Evolutionary conservation across 1,284 basidiomycete genomes (phyloP).

Genomic region (Puccinia polysora): DNA sequence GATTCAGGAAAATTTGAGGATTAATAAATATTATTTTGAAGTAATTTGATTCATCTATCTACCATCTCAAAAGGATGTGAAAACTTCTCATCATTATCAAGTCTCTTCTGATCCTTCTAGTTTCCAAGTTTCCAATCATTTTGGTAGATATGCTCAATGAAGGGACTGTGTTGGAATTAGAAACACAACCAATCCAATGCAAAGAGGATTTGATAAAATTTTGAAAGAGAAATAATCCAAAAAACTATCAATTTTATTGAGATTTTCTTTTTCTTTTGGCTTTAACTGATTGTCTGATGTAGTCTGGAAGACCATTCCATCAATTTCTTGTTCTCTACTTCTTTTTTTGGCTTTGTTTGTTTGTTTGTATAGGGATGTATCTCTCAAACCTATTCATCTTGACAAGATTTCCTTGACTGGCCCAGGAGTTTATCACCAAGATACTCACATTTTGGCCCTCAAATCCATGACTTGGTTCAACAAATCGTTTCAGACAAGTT

Average conservation of each 20-base stretch:
- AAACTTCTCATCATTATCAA: no score
- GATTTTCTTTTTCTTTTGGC: no score
- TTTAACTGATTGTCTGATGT: no score
- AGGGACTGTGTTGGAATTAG: constrained; percentile 33
- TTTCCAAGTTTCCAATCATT: constrained; percentile 23
- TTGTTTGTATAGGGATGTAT: no score
- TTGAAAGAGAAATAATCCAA: no score
- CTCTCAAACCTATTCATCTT: constrained; percentile 21
- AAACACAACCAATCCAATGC: neutral
- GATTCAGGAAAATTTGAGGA: constrained; percentile 32
- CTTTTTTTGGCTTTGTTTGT: neutral
- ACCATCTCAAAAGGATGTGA: no score
- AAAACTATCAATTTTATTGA: no score
- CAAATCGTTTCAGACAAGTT: constrained; percentile 28
- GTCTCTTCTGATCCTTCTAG: constrained; percentile 1
- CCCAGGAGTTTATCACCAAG: neutral
- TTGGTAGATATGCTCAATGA: constrained; percentile 17
- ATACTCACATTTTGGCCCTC: constrained; percentile 19
- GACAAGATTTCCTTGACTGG: neutral
- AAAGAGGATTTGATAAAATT: constrained; percentile 24
- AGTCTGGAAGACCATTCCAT: no score
- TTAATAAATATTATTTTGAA: neutral
- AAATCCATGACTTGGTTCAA: constrained; percentile 27
- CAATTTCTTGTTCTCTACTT: neutral
- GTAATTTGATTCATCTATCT: no score